Evolutionary conservation across 2,329 filamentous ascomycete genomes (phyloP).

Genomic region (Colletotrichum ledebouriae): DNA sequence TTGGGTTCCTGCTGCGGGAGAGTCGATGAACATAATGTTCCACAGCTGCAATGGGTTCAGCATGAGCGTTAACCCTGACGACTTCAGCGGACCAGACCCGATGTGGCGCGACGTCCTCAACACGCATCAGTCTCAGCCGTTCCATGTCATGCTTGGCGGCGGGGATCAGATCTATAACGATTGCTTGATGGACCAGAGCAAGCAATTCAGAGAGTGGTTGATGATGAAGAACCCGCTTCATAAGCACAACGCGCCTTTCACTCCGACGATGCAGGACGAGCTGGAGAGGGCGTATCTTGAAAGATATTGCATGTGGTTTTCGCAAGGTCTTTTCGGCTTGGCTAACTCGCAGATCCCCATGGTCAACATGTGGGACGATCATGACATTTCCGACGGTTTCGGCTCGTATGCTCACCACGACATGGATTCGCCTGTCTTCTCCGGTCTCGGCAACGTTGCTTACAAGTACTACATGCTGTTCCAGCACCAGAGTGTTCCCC

Average conservation of each 20-base stretch:
- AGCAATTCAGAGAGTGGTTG: slow-evolving; percentile 86
- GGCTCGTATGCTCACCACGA: slow-evolving; percentile 94
- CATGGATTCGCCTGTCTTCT: slow-evolving; percentile 91
- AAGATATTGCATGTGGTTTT: slow-evolving; percentile 95
- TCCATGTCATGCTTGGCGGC: slow-evolving; percentile 98
- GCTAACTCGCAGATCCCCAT: slow-evolving; percentile 96
- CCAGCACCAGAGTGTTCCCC: slow-evolving; percentile 89
- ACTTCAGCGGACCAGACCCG: slow-evolving; percentile 92
- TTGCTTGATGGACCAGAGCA: slow-evolving; percentile 79
- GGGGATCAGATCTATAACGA: slow-evolving; percentile 99
- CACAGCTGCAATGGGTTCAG: slow-evolving; percentile 98
- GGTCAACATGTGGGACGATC: slow-evolving; percentile 98
- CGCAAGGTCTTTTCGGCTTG: slow-evolving; percentile 92
- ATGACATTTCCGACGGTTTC: slow-evolving; percentile 91
- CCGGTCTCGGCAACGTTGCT: slow-evolving; percentile 88
- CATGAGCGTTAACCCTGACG: slow-evolving; percentile 79
- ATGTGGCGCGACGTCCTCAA: slow-evolving; percentile 98
- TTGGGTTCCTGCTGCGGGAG: slow-evolving; percentile 88
- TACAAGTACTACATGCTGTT: slow-evolving; percentile 99
- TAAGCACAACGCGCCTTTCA: slow-evolving; percentile 85
- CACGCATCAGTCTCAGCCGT: slow-evolving; percentile 88
- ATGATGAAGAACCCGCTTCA: slow-evolving; percentile 82
- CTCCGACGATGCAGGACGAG: slow-evolving; percentile 85
- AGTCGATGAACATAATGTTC: slow-evolving; percentile 99
- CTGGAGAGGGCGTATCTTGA: slow-evolving; percentile 90